phyloP scores from a whole-genome alignment of 2,329 filamentous ascomycete genomes.

The Zalaria sp. region DNA sequence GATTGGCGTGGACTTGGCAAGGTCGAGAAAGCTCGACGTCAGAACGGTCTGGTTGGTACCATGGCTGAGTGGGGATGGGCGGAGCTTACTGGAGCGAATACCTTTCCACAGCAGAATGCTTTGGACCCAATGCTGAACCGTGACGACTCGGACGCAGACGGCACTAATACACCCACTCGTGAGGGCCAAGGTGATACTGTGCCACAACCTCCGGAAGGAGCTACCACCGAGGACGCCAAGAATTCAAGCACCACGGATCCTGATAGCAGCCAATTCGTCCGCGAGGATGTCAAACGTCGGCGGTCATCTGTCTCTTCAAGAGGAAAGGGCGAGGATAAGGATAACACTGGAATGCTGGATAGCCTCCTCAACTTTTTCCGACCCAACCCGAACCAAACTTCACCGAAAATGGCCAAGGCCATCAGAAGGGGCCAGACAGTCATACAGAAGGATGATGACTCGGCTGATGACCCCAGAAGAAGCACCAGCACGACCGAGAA shows the following conservation, averaged over 20 bases:
- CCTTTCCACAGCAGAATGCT: conserved; percentile 10
- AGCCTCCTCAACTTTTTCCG: conserved; percentile 64
- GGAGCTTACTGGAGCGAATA: conserved; percentile 62
- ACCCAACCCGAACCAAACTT: conserved; percentile 42
- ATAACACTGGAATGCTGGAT: conserved; percentile 21
- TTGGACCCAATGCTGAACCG: conserved; percentile 13
- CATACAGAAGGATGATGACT: conserved; percentile 25
- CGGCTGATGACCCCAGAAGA: conserved; percentile 8
- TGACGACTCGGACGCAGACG: conserved; percentile 13
- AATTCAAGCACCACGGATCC: conserved; percentile 9
- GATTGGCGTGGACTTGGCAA: conserved; percentile 91
- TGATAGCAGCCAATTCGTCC: conserved; percentile 12
- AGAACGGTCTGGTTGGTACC: conserved; percentile 83
- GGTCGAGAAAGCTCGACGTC: conserved; percentile 85
- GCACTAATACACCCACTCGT: conserved; percentile 7
- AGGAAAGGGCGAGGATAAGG: not conserved
- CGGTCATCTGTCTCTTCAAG: not conserved
- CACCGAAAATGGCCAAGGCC: conserved; percentile 17
- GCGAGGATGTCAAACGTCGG: not conserved
- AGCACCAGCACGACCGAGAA: conserved; percentile 7
- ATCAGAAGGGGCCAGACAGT: conserved; percentile 58
- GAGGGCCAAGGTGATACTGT: conserved; percentile 34
- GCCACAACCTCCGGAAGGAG: conserved; percentile 54
- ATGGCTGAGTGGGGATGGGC: conserved; percentile 91
- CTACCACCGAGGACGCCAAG: conserved; percentile 46